Evolutionary conservation across 345 rosid genomes (phyloP).

Genomic region (Moricandia moricandioides): DNA sequence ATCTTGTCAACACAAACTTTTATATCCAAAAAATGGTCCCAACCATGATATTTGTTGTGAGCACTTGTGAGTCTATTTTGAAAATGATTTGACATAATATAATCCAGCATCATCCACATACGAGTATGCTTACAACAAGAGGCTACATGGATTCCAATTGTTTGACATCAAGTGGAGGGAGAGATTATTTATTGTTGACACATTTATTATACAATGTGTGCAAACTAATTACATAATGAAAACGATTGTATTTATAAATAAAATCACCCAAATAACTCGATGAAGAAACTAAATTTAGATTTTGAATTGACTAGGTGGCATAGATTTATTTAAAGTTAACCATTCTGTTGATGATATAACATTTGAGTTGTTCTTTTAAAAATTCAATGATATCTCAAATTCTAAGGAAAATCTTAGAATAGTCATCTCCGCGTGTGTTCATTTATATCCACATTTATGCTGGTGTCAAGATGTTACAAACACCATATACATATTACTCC

Average conservation of each 20-base stretch:
- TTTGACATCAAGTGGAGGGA: background rate
- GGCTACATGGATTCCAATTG: background rate
- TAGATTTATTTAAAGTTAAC: background rate
- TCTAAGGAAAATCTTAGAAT: background rate
- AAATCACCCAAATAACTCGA: background rate
- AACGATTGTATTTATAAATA: background rate
- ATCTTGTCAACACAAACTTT: background rate
- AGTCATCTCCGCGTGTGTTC: slow-evolving; percentile 10
- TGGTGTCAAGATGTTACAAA: slow-evolving; percentile 18
- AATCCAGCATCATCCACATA: background rate
- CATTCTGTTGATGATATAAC: background rate
- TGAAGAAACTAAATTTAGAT: background rate
- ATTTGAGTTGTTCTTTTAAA: background rate
- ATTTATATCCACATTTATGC: slow-evolving; percentile 5
- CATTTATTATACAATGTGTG: background rate
- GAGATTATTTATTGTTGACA: background rate
- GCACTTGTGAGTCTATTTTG: slow-evolving; percentile 14
- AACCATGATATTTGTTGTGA: background rate
- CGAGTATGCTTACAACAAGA: background rate
- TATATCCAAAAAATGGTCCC: background rate
- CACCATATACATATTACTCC: background rate
- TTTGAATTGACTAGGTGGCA: background rate
- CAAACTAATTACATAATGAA: background rate
- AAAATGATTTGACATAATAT: slow-evolving; percentile 2
- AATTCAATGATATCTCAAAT: slow-evolving; percentile 7